Base-by-base conservation (phyloP, 2,329 filamentous ascomycete species). In the Ophiostoma piceae region DNA sequence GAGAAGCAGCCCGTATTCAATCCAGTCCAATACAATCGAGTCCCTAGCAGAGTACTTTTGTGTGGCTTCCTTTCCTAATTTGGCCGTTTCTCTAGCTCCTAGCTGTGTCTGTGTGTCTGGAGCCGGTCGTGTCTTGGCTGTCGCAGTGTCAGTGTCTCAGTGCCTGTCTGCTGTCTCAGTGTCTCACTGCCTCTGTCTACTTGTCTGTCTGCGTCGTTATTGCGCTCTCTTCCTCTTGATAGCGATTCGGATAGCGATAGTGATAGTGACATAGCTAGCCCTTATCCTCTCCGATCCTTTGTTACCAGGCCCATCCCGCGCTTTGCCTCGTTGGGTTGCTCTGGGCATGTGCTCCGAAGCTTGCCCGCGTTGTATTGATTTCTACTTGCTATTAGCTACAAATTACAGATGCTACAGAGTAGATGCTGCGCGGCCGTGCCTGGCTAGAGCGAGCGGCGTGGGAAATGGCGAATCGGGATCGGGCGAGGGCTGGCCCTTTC, bases 11-110 rank as follows among this genome's bases (percentile, higher is more conserved):
- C 39, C 39, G 39, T 41, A 41, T 41, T 41, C 39, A 14, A 41
- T 14, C 11, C 39, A 14, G 14, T 41, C 12, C 39, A 41, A 41
- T 41, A 14, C 39, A 41, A 14, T 41, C 12, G 16, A 39, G 60
- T 37, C 4, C 60, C 32, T 65, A 65, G 60, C 60, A 37, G 19
- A 35, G 60, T 65, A 65, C 60, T 65, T 65, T 37, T 65, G 32
- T 39, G 32, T 35, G 14, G 11, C 32, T 65, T 65, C 32, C 16
- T 39, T 65, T 65, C 35, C 60, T 39, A 8, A n/a, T 35, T 11
- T 19, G 60, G 32, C 32, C 60, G 37, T 57, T 16, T 35, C 60
- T 65, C 60, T 39, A 11, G 60, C 32, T n/a, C n/a, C n/a, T 65
- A 62, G 57, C 57, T 32, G 32, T 62, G 57, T 51, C 14, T 29